A percentile compares a stretch with the other conserved stretches of the same genome.
Conservation (phyloP, 1,284 basidiomycete species). For the Cystobasidium pallidum region DNA sequence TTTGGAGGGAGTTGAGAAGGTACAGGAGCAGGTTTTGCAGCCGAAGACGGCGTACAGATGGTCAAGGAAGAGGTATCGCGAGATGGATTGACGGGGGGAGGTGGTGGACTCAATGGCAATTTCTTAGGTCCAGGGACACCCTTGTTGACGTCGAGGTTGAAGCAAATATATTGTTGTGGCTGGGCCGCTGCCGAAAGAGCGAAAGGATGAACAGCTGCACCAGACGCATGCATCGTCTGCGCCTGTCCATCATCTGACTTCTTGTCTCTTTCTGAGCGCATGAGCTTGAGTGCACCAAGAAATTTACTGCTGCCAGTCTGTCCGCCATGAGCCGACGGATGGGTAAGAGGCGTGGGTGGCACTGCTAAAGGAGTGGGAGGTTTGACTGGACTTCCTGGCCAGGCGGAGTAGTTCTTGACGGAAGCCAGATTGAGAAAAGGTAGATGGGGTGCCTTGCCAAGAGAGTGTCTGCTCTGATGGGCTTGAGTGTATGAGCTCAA, state of each 20-base stretch:
- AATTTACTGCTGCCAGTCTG: constrained; percentile 4
- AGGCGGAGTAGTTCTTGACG: constrained; percentile 34
- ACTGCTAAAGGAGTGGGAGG: constrained; percentile 38
- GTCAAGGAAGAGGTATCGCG: not conserved
- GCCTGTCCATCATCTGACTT: not conserved
- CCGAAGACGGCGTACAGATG: constrained; percentile 2
- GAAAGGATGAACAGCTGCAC: constrained; percentile 22
- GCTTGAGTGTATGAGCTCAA: not conserved
- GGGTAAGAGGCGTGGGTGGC: constrained; percentile 37
- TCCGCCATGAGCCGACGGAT: constrained; percentile 17
- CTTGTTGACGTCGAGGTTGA: constrained; percentile 25
- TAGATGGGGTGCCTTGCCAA: constrained; percentile 9
- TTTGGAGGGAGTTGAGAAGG: constrained; percentile 1
- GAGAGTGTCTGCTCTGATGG: constrained; percentile 8
- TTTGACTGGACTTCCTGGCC: constrained; percentile 37
- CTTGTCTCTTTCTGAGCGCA: not conserved
- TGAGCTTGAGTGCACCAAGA: constrained; percentile 17
- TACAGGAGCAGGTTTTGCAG: not conserved
- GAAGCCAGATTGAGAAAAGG: constrained; percentile 31
- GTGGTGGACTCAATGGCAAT: constrained; percentile 4
- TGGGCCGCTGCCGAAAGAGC: constrained; percentile 13
- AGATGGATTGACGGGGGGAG: not conserved
- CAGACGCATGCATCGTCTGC: not conserved
- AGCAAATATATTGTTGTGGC: constrained; percentile 36
- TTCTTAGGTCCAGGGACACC: not conserved